Conservation (phyloP, 495 filamentous ascomycete species). For the Glarea lozoyensis region DNA sequence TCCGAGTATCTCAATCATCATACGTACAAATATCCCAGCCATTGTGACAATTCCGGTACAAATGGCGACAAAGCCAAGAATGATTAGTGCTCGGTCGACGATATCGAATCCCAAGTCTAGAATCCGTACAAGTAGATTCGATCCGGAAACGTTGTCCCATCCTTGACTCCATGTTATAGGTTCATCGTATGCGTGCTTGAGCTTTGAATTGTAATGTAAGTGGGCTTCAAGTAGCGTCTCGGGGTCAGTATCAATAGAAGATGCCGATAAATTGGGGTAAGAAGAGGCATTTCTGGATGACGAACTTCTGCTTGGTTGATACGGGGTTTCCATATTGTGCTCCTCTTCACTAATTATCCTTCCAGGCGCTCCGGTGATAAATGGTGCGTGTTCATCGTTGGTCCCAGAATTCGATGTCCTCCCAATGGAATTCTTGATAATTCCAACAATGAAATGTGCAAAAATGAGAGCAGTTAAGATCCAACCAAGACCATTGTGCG, state of each 20-base stretch:
- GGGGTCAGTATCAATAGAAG: constrained; percentile 43
- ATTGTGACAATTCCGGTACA: constrained; percentile 57
- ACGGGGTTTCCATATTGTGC: constrained; percentile 33
- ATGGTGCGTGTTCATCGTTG: constrained; percentile 35
- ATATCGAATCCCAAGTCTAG: constrained; percentile 48
- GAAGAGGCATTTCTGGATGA: constrained; percentile 89
- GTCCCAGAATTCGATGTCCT: constrained; percentile 22
- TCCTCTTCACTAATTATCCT: too few relatives aligned
- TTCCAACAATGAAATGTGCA: constrained; percentile 58
- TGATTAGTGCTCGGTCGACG: constrained; percentile 55
- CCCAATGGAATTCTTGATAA: constrained; percentile 44
- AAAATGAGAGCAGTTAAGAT: constrained; percentile 61
- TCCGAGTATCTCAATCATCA: constrained; percentile 8
- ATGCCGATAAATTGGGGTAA: constrained; percentile 59
- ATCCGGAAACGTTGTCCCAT: constrained; percentile 9
- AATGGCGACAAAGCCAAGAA: constrained; percentile 57
- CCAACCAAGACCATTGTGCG: constrained; percentile 88
- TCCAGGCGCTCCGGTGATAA: constrained; percentile 58
- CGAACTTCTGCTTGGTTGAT: constrained; percentile 55
- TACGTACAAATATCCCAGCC: constrained; percentile 62
- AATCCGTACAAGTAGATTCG: constrained; percentile 44
- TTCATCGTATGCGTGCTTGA: too few relatives aligned
- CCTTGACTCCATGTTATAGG: constrained; percentile 9
- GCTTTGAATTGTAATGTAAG: constrained; percentile 30
- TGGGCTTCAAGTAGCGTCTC: constrained; percentile 42